phyloP scores from a whole-genome alignment of 2,329 filamentous ascomycete species.

The Hymenotorrendiella dingleyae region DNA sequence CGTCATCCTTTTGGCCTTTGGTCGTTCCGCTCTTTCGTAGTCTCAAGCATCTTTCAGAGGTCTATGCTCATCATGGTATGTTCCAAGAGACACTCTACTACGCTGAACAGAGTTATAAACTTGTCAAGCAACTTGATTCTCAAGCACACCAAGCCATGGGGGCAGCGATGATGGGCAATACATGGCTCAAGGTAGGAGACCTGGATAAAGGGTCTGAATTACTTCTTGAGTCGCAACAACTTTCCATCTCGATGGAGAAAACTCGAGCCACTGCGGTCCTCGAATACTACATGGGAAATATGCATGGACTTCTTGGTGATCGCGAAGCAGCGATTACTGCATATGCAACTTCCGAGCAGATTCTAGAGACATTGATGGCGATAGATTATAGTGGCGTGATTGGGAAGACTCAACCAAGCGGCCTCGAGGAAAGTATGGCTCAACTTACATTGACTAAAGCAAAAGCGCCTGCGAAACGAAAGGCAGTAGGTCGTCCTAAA shows the following conservation, averaged over 20 bases:
- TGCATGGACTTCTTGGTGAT: conserved; percentile 43
- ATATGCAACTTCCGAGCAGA: conserved; percentile 42
- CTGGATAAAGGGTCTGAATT: conserved; percentile 51
- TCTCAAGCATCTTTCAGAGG: conserved; percentile 65
- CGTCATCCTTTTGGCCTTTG: conserved; percentile 73
- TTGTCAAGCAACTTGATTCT: conserved; percentile 44
- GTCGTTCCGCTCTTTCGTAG: conserved; percentile 67
- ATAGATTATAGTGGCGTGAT: conserved; percentile 30
- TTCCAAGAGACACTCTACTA: conserved; percentile 87
- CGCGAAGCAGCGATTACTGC: conserved; percentile 41
- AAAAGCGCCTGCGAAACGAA: conserved; percentile 32
- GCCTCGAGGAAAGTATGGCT: conserved; percentile 21
- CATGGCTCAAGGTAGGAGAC: conserved; percentile 53
- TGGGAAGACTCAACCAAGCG: conserved; percentile 14
- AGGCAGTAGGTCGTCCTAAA: conserved; percentile 25
- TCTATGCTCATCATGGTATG: conserved; percentile 80
- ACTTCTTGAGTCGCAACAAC: conserved; percentile 47
- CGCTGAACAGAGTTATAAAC: conserved; percentile 73
- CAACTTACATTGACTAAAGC: conserved; percentile 28
- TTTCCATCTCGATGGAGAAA: conserved; percentile 41
- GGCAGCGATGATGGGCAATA: conserved; percentile 47
- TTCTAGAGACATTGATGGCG: conserved; percentile 38
- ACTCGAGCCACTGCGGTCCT: conserved; percentile 42
- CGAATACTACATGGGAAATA: conserved; percentile 49
- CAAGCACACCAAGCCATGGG: conserved; percentile 44